These are phyloP conservation scores for Cokeromyces recurvatus DNA, from an alignment of 371 early-diverging fungal genomes.

Conservation along the genomic window DNA sequence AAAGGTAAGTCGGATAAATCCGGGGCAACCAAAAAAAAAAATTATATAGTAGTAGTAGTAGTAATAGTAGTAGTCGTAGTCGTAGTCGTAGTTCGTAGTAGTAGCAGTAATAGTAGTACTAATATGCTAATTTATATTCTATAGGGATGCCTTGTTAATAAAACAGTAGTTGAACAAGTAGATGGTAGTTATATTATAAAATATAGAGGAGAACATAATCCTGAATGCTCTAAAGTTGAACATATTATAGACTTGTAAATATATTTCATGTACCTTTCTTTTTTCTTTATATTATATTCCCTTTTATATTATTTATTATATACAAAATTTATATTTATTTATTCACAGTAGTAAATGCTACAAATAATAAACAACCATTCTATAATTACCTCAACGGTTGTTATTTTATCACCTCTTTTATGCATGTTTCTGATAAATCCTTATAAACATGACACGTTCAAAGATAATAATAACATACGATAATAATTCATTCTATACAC, in stretches of 20 bases:
- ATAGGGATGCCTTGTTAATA: slow-evolving; percentile 43
- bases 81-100: no score
- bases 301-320: background rate
- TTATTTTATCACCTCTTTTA: no score
- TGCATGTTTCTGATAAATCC: no score
- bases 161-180: slow-evolving; percentile 46
- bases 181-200: slow-evolving; percentile 45
- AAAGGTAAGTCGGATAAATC: slow-evolving; percentile 31
- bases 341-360: no score
- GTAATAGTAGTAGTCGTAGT: no score
- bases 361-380: no score
- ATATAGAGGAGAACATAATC: slow-evolving; percentile 48
- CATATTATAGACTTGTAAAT: slow-evolving; percentile 24
- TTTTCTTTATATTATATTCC: background rate
- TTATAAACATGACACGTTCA: no score
- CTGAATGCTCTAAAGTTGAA: slow-evolving; percentile 32
- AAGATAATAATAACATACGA: no score
- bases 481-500: no score
- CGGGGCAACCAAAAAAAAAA: slow-evolving; percentile 13
- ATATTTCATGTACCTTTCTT: background rate
- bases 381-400: no score
- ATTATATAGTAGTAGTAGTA: no score
- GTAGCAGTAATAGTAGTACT: no score
- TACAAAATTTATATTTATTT: background rate
- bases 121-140: slow-evolving; percentile 1